Conservation (phyloP, 768 basidiomycete species). For the Sporobolomyces phaffii region DNA sequence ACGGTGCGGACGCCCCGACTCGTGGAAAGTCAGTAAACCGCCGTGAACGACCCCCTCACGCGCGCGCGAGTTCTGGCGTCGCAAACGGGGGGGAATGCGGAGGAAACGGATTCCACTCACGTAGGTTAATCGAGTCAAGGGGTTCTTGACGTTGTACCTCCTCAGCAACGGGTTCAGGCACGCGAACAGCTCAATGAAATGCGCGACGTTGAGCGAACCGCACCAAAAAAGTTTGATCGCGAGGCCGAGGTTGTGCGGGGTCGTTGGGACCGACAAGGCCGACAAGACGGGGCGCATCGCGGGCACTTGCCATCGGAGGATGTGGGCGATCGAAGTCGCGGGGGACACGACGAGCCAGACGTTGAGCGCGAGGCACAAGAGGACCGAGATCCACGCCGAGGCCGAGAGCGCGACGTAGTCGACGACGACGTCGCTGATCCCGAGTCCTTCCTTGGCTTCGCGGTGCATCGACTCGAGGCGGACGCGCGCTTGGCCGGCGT, state of each 20-base stretch:
- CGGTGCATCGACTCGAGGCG: slow-evolving; percentile 8
- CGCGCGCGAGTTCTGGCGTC: background rate
- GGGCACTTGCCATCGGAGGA: background rate
- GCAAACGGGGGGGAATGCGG: too few relatives aligned
- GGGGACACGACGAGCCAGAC: background rate
- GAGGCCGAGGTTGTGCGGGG: background rate
- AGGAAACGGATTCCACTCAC: background rate
- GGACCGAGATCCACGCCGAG: background rate
- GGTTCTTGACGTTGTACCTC: slow-evolving; percentile 14
- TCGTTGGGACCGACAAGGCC: background rate
- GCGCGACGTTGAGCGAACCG: background rate
- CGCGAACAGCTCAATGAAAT: slow-evolving; percentile 7
- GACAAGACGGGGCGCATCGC: background rate
- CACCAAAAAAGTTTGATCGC: background rate
- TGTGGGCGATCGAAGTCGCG: slow-evolving; percentile 1
- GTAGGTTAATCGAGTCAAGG: background rate
- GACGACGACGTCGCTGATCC: slow-evolving; percentile 7
- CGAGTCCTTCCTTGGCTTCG: slow-evolving; percentile 6
- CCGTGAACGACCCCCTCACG: background rate
- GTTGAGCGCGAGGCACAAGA: background rate
- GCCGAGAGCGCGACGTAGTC: background rate
- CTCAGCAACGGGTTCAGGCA: slow-evolving; percentile 8
- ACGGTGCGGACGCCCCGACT: too few relatives aligned
- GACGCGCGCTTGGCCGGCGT: slow-evolving; percentile 7
- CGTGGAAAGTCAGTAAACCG: too few relatives aligned